A percentile compares a stretch with the other conserved stretches of the same genome.
Conservation (phyloP, 2,329 filamentous ascomycete genomes). For the Cadophora gregata region DNA sequence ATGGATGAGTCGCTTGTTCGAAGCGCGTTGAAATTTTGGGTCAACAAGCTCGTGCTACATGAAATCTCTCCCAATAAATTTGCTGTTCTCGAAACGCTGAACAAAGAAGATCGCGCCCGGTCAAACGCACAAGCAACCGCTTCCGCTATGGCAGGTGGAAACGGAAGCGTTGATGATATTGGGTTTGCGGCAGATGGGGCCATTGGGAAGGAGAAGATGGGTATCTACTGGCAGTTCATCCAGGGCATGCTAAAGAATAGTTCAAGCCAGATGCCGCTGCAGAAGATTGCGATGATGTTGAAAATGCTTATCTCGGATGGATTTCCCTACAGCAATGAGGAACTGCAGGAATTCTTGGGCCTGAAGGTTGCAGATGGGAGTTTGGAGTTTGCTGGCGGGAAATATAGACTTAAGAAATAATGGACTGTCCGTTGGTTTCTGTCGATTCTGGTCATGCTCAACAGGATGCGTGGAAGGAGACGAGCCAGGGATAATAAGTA, state of each 20-base stretch:
- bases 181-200: conserved; percentile 52
- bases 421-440: too few relatives aligned
- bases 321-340: conserved; percentile 88
- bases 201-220: conserved; percentile 68
- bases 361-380: conserved; percentile 77
- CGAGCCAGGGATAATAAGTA: not conserved
- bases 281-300: conserved; percentile 91
- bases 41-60: conserved; percentile 69
- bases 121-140: conserved; percentile 40
- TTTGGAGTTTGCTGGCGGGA: conserved; percentile 72
- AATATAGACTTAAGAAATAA: conserved; percentile 71
- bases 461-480: not conserved
- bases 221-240: conserved; percentile 90
- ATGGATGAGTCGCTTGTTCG: conserved; percentile 78
- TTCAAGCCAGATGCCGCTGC: conserved; percentile 77
- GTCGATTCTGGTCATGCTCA: not conserved
- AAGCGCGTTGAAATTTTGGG: conserved; percentile 74
- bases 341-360: conserved; percentile 79
- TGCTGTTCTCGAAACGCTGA: conserved; percentile 70
- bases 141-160: conserved; percentile 22
- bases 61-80: conserved; percentile 61
- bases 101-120: conserved; percentile 47
- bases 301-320: conserved; percentile 88
- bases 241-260: conserved; percentile 95
- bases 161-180: conserved; percentile 38